Evolutionary conservation across 2,329 filamentous ascomycete genomes (phyloP).

Genomic region (Hirsutella rhossiliensis): DNA sequence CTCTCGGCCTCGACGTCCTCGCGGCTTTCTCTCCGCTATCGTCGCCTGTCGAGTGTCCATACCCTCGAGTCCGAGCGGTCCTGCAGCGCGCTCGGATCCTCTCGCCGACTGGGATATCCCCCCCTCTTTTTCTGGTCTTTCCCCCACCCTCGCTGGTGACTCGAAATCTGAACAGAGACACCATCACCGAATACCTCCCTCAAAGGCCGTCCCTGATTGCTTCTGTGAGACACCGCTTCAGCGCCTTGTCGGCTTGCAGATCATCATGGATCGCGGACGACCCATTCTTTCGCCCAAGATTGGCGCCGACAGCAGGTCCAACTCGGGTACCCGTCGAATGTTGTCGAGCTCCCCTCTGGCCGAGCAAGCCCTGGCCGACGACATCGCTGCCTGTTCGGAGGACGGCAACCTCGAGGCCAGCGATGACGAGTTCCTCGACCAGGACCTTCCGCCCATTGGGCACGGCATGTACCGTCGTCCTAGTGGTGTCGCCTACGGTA

Average conservation of each 20-base stretch:
- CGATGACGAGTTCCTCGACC: slow-evolving; percentile 17
- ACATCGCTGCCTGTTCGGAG: slow-evolving; percentile 53
- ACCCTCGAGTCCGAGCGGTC: too few relatives aligned
- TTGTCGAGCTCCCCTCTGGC: slow-evolving; percentile 52
- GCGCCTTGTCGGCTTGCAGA: background rate
- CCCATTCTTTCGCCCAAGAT: slow-evolving; percentile 1
- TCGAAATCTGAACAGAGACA: too few relatives aligned
- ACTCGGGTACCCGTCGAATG: slow-evolving; percentile 21
- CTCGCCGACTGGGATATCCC: too few relatives aligned
- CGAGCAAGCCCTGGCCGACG: slow-evolving; percentile 51
- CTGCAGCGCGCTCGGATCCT: too few relatives aligned
- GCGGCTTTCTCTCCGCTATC: too few relatives aligned
- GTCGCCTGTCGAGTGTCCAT: too few relatives aligned
- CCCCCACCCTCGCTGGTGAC: too few relatives aligned
- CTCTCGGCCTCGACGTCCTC: too few relatives aligned
- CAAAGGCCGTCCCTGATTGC: too few relatives aligned
- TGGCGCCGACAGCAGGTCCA: background rate
- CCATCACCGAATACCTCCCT: too few relatives aligned
- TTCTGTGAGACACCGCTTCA: too few relatives aligned
- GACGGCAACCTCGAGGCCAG: slow-evolving; percentile 29
- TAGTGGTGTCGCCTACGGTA: slow-evolving; percentile 62
- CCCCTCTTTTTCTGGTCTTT: too few relatives aligned
- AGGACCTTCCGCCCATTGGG: slow-evolving; percentile 22
- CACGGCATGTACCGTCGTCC: slow-evolving; percentile 60
- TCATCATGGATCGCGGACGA: slow-evolving; percentile 3